Conservation (phyloP, 2,329 filamentous ascomycete genomes). For the Trichoderma harzianum region DNA sequence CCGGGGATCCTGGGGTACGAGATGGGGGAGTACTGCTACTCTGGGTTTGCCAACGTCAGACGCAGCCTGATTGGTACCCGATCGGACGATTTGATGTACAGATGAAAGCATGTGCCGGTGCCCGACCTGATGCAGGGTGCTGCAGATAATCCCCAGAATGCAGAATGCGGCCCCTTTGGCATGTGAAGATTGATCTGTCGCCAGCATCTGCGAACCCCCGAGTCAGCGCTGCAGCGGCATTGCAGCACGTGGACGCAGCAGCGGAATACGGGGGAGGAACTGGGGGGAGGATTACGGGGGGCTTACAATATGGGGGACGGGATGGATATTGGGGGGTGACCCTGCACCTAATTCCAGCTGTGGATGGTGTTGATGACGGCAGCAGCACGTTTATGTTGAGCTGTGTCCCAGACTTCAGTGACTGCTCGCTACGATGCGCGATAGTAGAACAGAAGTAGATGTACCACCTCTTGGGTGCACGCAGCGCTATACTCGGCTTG, state of each 20-base stretch:
- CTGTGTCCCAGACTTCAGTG: background rate
- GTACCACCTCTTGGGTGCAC: background rate
- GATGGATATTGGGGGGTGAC: background rate
- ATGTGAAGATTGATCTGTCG: constrained; percentile 12
- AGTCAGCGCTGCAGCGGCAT: background rate
- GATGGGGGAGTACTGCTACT: background rate
- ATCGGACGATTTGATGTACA: background rate
- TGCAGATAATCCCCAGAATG: background rate
- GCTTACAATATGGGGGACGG: background rate
- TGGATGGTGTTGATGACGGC: too few species aligned
- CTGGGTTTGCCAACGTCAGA: background rate
- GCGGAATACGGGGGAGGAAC: background rate
- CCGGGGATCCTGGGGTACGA: background rate
- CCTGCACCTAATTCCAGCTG: too few species aligned
- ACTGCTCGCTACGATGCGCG: background rate
- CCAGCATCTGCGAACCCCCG: constrained; percentile 9
- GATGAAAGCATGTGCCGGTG: background rate
- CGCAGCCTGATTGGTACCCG: background rate
- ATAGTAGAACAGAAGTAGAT: background rate
- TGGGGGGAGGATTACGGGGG: background rate
- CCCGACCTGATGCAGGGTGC: background rate
- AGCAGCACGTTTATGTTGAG: too few species aligned
- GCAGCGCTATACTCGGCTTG: background rate
- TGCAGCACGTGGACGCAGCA: constrained; percentile 7
- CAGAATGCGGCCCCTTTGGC: background rate